phyloP scores from a whole-genome alignment of 1,139 yeast species.

The Candida neerlandica region DNA sequence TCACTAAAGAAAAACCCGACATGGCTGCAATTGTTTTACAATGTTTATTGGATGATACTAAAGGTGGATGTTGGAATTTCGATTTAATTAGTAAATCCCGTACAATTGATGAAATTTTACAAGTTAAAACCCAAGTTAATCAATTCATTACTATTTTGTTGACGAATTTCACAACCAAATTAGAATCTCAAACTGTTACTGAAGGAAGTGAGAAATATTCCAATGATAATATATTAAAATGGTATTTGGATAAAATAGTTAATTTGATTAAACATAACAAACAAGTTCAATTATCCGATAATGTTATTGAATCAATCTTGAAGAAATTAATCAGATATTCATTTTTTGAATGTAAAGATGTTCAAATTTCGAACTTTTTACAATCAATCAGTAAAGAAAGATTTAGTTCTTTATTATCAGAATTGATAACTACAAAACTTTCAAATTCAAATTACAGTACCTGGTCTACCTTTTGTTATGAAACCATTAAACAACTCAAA shows the following conservation, averaged over 20 bases:
- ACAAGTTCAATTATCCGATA: slow-evolving; percentile 15
- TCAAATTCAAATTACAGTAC: slow-evolving; percentile 46
- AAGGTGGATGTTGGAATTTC: slow-evolving; percentile 70
- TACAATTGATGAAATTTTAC: slow-evolving; percentile 57
- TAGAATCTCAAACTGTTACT: slow-evolving; percentile 24
- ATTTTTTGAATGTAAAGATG: slow-evolving; percentile 46
- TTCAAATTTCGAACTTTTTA: slow-evolving; percentile 30
- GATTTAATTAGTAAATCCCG: slow-evolving; percentile 79
- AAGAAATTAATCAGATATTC: slow-evolving; percentile 55
- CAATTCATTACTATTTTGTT: slow-evolving; percentile 8
- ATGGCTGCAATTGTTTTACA: slow-evolving; percentile 52
- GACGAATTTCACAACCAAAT: slow-evolving; percentile 23
- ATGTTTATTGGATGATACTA: slow-evolving; percentile 49
- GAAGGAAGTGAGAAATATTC: slow-evolving; percentile 19
- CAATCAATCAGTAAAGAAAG: slow-evolving; percentile 52
- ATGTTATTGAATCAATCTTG: slow-evolving; percentile 48
- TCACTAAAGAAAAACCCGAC: slow-evolving; percentile 35
- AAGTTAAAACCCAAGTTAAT: slow-evolving; percentile 20
- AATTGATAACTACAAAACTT: slow-evolving; percentile 45
- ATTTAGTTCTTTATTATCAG: slow-evolving; percentile 65
- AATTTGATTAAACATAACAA: slow-evolving; percentile 55
- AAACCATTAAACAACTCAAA: slow-evolving; percentile 31
- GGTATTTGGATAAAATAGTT: slow-evolving; percentile 69
- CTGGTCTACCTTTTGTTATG: slow-evolving; percentile 59
- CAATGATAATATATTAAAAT: slow-evolving; percentile 55